These are phyloP conservation scores for Tilletia walkeri DNA, from an alignment of 1,284 basidiomycete species.

Conservation along the genomic window DNA sequence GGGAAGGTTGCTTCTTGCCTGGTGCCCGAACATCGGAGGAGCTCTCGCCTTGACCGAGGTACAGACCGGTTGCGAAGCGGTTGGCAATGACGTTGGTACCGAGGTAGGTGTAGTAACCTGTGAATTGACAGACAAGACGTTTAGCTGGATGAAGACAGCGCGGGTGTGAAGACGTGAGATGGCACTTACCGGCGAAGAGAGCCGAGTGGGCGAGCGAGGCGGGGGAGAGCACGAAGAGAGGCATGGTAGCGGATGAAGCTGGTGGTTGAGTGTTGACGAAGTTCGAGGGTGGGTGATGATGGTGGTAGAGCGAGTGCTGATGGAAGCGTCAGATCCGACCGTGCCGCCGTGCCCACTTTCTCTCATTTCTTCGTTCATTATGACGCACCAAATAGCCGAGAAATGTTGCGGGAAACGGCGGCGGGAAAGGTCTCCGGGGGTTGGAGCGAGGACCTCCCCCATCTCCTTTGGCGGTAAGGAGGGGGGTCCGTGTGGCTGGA, in stretches of 20 bases:
- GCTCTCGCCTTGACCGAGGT: constrained; percentile 34
- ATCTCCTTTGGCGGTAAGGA: no score
- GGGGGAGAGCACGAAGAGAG: constrained; percentile 54
- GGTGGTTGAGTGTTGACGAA: neutral
- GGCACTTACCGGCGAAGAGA: constrained; percentile 39
- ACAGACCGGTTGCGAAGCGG: constrained; percentile 45
- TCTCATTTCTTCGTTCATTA: no score
- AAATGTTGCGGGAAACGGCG: no score
- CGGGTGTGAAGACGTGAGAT: neutral
- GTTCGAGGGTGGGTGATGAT: neutral
- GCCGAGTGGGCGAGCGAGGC: constrained; percentile 55
- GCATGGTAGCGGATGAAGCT: constrained; percentile 36
- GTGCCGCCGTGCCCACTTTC: no score
- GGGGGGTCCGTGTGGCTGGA: neutral
- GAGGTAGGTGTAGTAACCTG: constrained; percentile 51
- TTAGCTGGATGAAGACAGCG: neutral
- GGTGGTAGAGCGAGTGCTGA: neutral
- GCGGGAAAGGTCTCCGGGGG: no score
- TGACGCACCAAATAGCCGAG: no score
- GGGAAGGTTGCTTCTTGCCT: constrained; percentile 21
- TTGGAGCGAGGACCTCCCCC: neutral
- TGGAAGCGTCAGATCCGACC: no score
- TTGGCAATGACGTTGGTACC: constrained; percentile 38
- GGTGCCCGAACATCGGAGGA: constrained; percentile 23
- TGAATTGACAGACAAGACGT: neutral